Conservation (phyloP, 1,284 basidiomycete genomes). For the Melanopsichium pennsylvanicum region DNA sequence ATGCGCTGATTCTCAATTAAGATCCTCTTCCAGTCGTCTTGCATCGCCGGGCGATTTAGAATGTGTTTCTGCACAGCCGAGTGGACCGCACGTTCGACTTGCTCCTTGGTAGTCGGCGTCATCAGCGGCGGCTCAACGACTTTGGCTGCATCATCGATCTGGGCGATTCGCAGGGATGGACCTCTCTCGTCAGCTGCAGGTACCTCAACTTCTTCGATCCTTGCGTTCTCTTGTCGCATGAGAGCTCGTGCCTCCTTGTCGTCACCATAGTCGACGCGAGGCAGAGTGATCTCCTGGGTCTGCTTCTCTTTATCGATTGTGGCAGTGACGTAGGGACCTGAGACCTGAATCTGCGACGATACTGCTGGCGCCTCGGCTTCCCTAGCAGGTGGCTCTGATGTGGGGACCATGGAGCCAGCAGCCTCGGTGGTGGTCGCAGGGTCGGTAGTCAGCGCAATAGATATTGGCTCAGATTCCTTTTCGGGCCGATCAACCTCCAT, state of each 20-base stretch:
- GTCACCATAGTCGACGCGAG: constrained; percentile 26
- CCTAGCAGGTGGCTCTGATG: not conserved
- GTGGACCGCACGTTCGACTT: constrained; percentile 25
- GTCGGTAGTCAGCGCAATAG: not conserved
- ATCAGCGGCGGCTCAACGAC: constrained; percentile 29
- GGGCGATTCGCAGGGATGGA: constrained; percentile 28
- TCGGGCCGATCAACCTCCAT: not conserved
- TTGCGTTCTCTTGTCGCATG: constrained; percentile 19
- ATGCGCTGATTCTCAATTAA: constrained; percentile 41
- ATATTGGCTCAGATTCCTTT: not conserved
- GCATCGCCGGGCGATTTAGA: not conserved
- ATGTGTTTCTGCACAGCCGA: constrained; percentile 18
- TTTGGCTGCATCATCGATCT: constrained; percentile 23
- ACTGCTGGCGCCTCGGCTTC: not conserved
- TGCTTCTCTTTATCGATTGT: constrained; percentile 24
- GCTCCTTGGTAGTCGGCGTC: constrained; percentile 45
- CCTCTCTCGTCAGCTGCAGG: constrained; percentile 5
- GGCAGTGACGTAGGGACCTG: constrained; percentile 27
- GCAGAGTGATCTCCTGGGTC: constrained; percentile 26
- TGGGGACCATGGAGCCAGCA: not conserved
- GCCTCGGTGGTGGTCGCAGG: not conserved
- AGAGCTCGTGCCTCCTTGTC: constrained; percentile 27
- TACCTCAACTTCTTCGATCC: constrained; percentile 40
- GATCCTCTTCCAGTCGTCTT: constrained; percentile 24
- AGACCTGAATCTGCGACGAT: constrained; percentile 22